Evolutionary conservation across 768 basidiomycete genomes (phyloP), one percentile per base, ranked within the genome.

Genomic region (Leccinellum albellum): DNA sequence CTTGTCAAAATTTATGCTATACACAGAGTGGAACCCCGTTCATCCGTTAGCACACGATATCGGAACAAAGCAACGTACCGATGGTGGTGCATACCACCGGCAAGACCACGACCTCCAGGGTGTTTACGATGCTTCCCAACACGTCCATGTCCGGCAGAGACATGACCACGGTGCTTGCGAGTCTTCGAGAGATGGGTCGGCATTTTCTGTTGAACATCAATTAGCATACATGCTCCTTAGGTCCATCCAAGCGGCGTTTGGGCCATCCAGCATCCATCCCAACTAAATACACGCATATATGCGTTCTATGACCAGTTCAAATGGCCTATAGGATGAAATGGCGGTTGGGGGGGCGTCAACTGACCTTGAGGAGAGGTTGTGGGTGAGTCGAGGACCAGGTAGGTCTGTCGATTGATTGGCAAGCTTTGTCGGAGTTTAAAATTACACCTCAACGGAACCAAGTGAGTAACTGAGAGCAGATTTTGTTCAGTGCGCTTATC

Each of bases 81-180:
- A 87, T 99, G 97, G 83, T 99, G 97, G 80, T 98, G 96, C 79
- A 87, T 82, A 86, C 97, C 97, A 93, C 97, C 97, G 80, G 94
- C 93, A 73, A 98, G 91, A 97, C 97, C 97, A 78, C 97, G 93
- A 91, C 97, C 97, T 81, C 97, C 97, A 55, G 97, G 97, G 75
- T 98, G 96, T 79, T 98, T 98, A 76, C 97, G 91, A 86, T 99
- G 97, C 86, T 98, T 98, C 67, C 97, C 97, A 72, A 99, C 92
- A 90, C 97, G 96, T 76, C 97, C 97, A 78, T 98, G 89, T 81
- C 97, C 97, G 74, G 95, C 94, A 66, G 96, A 99, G 69, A 99
- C 95, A 82, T 98, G 95, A 70, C 96, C 96, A 73, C 96, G 87
- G 80, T 97, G 95, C 81, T 99, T 99, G 80, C 96, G 89, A 77